Percentiles rank a stretch among this genome's conserved stretches.
These are phyloP conservation scores for Phascolomyces articulosus DNA, from an alignment of 371 early-diverging fungal genomes.

Conservation along the genomic window DNA sequence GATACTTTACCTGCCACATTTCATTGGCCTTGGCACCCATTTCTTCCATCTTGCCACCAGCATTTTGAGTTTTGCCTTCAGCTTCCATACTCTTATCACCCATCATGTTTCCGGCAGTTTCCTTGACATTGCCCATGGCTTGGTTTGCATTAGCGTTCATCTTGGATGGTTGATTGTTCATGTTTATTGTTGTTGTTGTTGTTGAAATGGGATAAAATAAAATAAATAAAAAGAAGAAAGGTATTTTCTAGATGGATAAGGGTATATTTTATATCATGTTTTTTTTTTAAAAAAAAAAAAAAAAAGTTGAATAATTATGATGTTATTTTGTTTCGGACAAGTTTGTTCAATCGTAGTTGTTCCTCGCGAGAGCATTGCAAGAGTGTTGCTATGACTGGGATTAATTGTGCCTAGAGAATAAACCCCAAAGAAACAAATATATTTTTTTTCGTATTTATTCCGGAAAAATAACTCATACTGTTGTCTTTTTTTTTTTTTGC, in stretches of 20 bases:
- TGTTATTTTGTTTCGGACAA: slow-evolving; percentile 22
- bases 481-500: not conserved
- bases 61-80: slow-evolving; percentile 33
- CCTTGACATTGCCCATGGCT: slow-evolving; percentile 46
- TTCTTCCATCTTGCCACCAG: slow-evolving; percentile 40
- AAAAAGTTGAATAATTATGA: not conserved
- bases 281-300: too few relatives aligned
- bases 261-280: too few relatives aligned
- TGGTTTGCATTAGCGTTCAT: slow-evolving; percentile 31
- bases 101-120: slow-evolving; percentile 41
- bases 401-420: slow-evolving; percentile 28
- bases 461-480: not conserved
- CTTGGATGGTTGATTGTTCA: not conserved
- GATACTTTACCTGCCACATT: slow-evolving; percentile 8
- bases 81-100: slow-evolving; percentile 42
- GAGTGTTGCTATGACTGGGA: slow-evolving; percentile 36
- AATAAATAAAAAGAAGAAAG: not conserved
- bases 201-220: not conserved
- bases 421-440: slow-evolving; percentile 8
- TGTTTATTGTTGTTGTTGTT: not conserved
- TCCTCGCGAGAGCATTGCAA: slow-evolving; percentile 37
- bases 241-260: too few relatives aligned
- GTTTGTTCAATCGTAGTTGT: slow-evolving; percentile 24
- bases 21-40: slow-evolving; percentile 27
- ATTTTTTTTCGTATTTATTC: too few relatives aligned